phyloP scores from a whole-genome alignment of 192 early-diverging fungal species.

The Mortierella claussenii region DNA sequence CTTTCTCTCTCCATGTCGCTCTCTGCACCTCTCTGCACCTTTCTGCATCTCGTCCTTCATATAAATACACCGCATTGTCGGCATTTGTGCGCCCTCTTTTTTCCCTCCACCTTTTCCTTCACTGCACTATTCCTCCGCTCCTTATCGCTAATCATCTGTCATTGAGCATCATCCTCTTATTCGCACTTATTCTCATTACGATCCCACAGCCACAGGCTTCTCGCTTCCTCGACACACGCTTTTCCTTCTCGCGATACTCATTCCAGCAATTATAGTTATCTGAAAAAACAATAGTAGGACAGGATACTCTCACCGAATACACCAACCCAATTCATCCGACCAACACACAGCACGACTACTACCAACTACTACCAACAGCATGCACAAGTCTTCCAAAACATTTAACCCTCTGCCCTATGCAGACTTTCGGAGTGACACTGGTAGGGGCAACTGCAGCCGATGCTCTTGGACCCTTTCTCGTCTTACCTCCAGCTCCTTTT shows the following conservation, averaged over 20 bases:
- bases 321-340: neutral
- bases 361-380: neutral
- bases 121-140: no score
- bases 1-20: no score
- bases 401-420: constrained; percentile 31
- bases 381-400: constrained; percentile 1
- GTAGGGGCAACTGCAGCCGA: constrained; percentile 4
- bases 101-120: no score
- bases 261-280: neutral
- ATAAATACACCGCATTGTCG: no score
- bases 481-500: neutral
- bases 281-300: neutral
- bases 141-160: no score
- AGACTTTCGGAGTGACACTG: constrained; percentile 65
- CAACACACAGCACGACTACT: neutral
- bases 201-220: neutral
- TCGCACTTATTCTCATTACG: no score
- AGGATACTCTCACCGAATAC: neutral
- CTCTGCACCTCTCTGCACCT: no score
- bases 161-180: no score
- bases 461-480: neutral
- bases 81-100: no score
- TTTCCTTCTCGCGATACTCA: neutral
- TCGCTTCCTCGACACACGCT: neutral
- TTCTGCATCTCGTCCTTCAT: no score